Percentiles rank a stretch among this genome's conserved stretches.
Evolutionary conservation across 1,284 basidiomycete species (phyloP).

Genomic region (Sanghuangporus weigelae): DNA sequence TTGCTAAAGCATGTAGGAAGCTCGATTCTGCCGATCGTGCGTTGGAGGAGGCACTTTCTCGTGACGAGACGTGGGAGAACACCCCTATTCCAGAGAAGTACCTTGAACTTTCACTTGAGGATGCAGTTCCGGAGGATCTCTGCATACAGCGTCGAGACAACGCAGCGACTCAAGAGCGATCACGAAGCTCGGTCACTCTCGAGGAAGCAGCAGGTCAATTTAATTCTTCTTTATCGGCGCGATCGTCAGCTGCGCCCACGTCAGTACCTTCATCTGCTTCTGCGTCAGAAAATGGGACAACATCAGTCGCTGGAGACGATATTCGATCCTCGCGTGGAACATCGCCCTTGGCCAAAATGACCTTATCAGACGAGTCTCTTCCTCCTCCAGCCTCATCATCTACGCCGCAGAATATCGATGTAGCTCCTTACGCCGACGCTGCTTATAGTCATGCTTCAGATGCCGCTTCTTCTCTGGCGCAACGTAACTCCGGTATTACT

Average conservation of each 20-base stretch:
- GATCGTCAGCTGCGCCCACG: not conserved
- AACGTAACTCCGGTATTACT: not conserved
- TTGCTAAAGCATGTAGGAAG: constrained; percentile 9
- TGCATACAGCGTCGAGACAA: constrained; percentile 4
- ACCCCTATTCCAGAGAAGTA: constrained; percentile 13
- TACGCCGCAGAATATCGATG: not conserved
- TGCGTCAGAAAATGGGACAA: not conserved
- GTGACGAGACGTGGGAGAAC: constrained; percentile 16
- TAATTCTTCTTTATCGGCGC: not conserved
- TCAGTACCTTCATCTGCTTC: not conserved
- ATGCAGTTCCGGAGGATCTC: constrained; percentile 1
- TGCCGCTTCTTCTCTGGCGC: not conserved
- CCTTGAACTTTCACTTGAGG: constrained; percentile 11
- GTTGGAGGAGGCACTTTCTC: constrained; percentile 11
- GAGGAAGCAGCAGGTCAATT: constrained; percentile 10
- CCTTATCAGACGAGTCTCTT: not conserved
- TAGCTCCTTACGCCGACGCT: too few relatives aligned
- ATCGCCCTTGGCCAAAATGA: not conserved
- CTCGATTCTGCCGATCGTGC: constrained; percentile 15
- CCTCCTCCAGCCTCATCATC: not conserved
- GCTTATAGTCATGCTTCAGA: not conserved
- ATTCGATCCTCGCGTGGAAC: not conserved
- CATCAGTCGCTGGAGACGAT: not conserved
- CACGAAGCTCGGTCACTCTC: constrained; percentile 12
- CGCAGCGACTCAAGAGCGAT: not conserved